Evolutionary conservation across 2,329 filamentous ascomycete genomes (phyloP).

Genomic region (Fusarium praegraminearum): DNA sequence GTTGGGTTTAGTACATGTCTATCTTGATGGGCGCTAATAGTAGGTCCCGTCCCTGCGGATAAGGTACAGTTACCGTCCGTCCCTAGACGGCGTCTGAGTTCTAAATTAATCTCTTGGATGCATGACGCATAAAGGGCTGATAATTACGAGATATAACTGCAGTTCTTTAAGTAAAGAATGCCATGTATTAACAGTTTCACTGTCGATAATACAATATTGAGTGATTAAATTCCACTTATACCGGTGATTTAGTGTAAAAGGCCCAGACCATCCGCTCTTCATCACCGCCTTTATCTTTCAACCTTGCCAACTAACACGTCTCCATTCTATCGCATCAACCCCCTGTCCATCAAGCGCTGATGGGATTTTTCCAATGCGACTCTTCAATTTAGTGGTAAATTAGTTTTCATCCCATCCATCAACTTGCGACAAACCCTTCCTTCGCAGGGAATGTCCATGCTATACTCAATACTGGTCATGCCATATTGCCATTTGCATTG

Average conservation of each 20-base stretch:
- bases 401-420: conserved; percentile 13
- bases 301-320: conserved; percentile 27
- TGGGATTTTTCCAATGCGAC: conserved; percentile 28
- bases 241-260: neutral
- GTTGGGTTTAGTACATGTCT: conserved; percentile 17
- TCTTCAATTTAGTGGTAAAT: conserved; percentile 26
- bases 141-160: neutral
- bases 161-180: neutral
- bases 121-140: conserved; percentile 10
- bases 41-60: conserved; percentile 19
- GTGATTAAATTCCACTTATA: neutral
- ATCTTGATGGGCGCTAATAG: conserved; percentile 25
- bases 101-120: conserved; percentile 19
- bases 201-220: neutral
- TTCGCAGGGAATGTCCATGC: conserved; percentile 20
- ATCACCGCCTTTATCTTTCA: conserved; percentile 30
- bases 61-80: conserved; percentile 2
- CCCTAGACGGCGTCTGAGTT: neutral
- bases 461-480: conserved; percentile 4
- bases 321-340: conserved; percentile 34
- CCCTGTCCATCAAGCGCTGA: conserved; percentile 35
- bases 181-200: neutral
- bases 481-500: conserved; percentile 1
- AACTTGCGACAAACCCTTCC: conserved; percentile 21
- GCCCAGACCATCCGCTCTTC: conserved; percentile 11